phyloP scores from a whole-genome alignment of 2,329 filamentous ascomycete species.

The Laburnicola sp. region DNA sequence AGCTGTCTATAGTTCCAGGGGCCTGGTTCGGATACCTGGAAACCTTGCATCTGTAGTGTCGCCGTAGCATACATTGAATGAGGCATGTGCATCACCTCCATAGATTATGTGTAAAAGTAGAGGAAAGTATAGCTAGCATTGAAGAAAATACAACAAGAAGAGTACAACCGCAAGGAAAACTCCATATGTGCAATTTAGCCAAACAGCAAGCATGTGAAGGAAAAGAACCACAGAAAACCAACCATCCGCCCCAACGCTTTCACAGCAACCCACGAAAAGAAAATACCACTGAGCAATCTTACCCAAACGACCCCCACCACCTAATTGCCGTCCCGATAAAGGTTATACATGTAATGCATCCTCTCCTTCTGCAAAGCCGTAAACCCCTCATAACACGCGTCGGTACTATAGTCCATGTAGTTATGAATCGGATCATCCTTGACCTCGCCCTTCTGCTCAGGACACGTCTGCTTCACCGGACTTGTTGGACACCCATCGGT shows the following conservation, averaged over 20 bases:
- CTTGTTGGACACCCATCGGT: conserved; percentile 59
- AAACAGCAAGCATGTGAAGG: not conserved
- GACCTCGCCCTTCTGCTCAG: conserved; percentile 41
- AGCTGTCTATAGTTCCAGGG: not conserved
- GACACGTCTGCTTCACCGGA: conserved; percentile 57
- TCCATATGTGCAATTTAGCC: conserved; percentile 8
- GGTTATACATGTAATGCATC: conserved; percentile 57
- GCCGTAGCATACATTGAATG: not conserved
- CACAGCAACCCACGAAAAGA: too few species aligned
- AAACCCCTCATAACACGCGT: conserved; percentile 59
- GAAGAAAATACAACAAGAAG: not conserved
- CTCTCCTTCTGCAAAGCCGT: conserved; percentile 54
- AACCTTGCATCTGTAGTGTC: not conserved
- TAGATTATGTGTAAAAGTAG: too few species aligned
- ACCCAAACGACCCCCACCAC: not conserved
- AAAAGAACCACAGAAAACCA: conserved; percentile 1
- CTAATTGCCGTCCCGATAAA: conserved; percentile 46
- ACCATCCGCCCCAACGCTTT: not conserved
- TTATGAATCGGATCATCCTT: conserved; percentile 58
- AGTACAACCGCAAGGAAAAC: not conserved
- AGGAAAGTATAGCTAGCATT: not conserved
- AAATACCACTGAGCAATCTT: too few species aligned
- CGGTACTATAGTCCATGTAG: conserved; percentile 63
- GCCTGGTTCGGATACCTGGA: not conserved
- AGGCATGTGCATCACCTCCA: too few species aligned